Evolutionary conservation across 83 land plant genomes (phyloP), one percentile per base, ranked within the genome.

Genomic region (Picea abies): DNA sequence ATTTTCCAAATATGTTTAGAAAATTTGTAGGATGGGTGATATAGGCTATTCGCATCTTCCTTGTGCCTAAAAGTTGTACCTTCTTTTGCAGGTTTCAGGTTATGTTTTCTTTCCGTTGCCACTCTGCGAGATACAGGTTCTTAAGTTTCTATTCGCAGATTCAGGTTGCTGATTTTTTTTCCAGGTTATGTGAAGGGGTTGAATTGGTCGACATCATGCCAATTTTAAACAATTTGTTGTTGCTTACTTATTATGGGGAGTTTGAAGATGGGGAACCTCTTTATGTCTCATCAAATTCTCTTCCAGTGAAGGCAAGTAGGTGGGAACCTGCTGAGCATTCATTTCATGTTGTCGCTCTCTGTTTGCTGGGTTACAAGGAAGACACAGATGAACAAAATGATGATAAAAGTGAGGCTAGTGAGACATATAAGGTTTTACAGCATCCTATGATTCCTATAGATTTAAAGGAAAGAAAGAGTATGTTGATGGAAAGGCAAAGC

Each of bases 311-410:
- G 84, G 92, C 94, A 22, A 52, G 67, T 5, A 86, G 88, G 52
- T 86, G 65, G 77, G 99, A 97, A 85, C 96, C 98, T 23, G 99
- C 99, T 66, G 98, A 98, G 9, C 85, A 87, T 89, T 85, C 98
- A 12, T 97, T 95, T 82, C 96, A 97, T 83, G 41, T 69, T 60
- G 92, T 90, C 63, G 99, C 94, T 44, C 92, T 93, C 23, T 84
- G 87, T 25, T 82, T 90, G 20, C 60, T 84, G 70, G 95, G 92
- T 47, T 82, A 71, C 4, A 67, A 25, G 63, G 88, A 88, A 64
- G 89, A 90, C 32, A 91, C 88, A 26, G 84, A 67, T 16, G 86
- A 87, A 8, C 90, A 90, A 4, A 81, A 56, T 49, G 92, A 89
- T 60, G 84, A 80, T 63, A 64, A 88, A 76, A 79, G 77, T 22